Conservation (phyloP, 345 rosid genomes). For the Ceriops decandra region DNA sequence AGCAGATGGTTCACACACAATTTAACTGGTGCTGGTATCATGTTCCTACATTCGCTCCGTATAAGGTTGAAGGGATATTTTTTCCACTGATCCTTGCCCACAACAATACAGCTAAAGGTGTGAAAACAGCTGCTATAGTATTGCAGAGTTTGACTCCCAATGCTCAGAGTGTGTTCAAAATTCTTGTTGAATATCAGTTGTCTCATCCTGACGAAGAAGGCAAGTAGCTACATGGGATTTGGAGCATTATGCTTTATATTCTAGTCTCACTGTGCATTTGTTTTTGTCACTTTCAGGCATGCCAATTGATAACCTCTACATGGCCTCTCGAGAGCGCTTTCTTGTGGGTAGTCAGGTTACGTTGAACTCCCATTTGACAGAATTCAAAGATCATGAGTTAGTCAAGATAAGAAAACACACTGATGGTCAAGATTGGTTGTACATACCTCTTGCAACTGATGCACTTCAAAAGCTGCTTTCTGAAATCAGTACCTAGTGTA, state of each 20-base stretch:
- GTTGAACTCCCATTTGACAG: slow-evolving; percentile 81
- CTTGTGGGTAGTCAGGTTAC: slow-evolving; percentile 89
- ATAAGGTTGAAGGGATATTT: slow-evolving; percentile 76
- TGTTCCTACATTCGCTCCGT: slow-evolving; percentile 82
- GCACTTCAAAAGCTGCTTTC: slow-evolving; percentile 60
- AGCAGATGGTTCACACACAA: slow-evolving; percentile 91
- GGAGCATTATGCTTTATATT: neutral
- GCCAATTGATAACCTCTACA: slow-evolving; percentile 59
- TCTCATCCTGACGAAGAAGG: slow-evolving; percentile 90
- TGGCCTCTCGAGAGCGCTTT: slow-evolving; percentile 70
- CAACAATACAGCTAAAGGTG: slow-evolving; percentile 57
- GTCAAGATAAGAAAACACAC: slow-evolving; percentile 67
- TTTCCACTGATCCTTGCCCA: slow-evolving; percentile 79
- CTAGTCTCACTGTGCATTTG: slow-evolving; percentile 4
- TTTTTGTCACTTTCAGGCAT: slow-evolving; percentile 48
- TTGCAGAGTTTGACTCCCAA: slow-evolving; percentile 90
- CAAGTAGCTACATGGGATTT: slow-evolving; percentile 12
- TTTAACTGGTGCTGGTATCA: slow-evolving; percentile 93
- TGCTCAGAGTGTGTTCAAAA: slow-evolving; percentile 84
- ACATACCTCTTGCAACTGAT: slow-evolving; percentile 63
- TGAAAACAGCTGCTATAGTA: slow-evolving; percentile 86
- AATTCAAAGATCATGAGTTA: slow-evolving; percentile 89
- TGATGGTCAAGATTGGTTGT: slow-evolving; percentile 90
- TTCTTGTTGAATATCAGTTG: slow-evolving; percentile 73
- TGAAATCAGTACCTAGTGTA: slow-evolving; percentile 46